These are phyloP conservation scores for Umbelopsis sp. DNA, from an alignment of 192 early-diverging fungal species.

Conservation along the genomic window DNA sequence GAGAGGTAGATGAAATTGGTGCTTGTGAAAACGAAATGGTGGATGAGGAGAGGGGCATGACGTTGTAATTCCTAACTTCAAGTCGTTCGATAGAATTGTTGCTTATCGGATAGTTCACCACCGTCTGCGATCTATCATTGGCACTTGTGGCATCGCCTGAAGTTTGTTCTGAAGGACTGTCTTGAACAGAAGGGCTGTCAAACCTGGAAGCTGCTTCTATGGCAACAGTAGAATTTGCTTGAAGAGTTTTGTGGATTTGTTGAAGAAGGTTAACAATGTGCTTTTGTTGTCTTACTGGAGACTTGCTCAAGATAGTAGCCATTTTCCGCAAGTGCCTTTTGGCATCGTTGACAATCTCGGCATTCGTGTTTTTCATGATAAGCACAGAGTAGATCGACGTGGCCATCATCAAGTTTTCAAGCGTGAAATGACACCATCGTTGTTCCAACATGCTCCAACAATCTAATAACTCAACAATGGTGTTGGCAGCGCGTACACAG, in stretches of 20 bases:
- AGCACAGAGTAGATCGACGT: slow-evolving; percentile 19
- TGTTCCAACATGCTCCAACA: slow-evolving; percentile 21
- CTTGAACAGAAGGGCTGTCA: neutral
- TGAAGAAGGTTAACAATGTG: slow-evolving; percentile 16
- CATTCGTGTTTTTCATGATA: neutral
- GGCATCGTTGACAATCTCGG: neutral
- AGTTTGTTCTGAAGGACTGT: neutral
- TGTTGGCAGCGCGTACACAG: slow-evolving; percentile 20
- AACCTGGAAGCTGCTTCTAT: neutral
- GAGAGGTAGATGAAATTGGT: neutral
- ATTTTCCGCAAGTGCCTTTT: neutral
- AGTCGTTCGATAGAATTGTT: neutral
- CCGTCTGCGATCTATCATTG: neutral
- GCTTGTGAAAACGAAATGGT: neutral
- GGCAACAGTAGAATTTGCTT: neutral
- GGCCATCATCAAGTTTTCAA: slow-evolving; percentile 25
- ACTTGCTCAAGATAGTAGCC: neutral
- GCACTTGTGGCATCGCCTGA: neutral
- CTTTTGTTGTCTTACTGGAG: slow-evolving; percentile 32
- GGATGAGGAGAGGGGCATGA: neutral
- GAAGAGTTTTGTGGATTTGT: slow-evolving; percentile 16
- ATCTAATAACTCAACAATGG: slow-evolving; percentile 25
- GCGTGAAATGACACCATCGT: slow-evolving; percentile 32
- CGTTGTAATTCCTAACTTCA: neutral
- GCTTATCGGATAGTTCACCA: neutral